Conservation (phyloP, 1,139 yeast genomes). For the Yamadazyma blattariae region DNA sequence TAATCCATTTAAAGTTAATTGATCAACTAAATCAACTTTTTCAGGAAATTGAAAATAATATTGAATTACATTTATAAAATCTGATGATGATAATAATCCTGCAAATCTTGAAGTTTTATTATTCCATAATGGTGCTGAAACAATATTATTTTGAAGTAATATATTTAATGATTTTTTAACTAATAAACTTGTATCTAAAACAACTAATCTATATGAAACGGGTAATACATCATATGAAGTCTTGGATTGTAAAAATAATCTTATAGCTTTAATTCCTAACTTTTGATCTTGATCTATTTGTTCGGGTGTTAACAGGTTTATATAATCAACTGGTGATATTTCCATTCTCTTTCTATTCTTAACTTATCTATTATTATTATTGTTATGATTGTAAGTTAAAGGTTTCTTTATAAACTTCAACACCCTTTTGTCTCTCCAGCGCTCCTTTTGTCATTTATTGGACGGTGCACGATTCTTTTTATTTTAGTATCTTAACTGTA, state of each 20-base stretch:
- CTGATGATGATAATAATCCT: constrained; percentile 87
- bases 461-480: too few relatives aligned
- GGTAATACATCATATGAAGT: constrained; percentile 97
- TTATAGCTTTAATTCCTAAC: constrained; percentile 70
- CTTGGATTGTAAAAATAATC: constrained; percentile 81
- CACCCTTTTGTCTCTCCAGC: too few relatives aligned
- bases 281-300: constrained; percentile 59
- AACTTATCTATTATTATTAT: too few relatives aligned
- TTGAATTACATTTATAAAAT: constrained; percentile 92
- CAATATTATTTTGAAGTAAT: constrained; percentile 87
- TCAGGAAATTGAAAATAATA: constrained; percentile 92
- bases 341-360: too few relatives aligned
- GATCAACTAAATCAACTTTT: constrained; percentile 85
- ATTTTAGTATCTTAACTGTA: too few relatives aligned
- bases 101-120: constrained; percentile 87
- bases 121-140: constrained; percentile 97
- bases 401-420: too few relatives aligned
- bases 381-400: too few relatives aligned
- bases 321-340: constrained; percentile 37
- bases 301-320: constrained; percentile 38
- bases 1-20: constrained; percentile 79
- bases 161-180: constrained; percentile 92
- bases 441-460: too few relatives aligned
- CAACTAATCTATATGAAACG: constrained; percentile 89
- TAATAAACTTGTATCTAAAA: constrained; percentile 84